Conservation (phyloP, 306 rosid species). For the Sindora glabra region DNA sequence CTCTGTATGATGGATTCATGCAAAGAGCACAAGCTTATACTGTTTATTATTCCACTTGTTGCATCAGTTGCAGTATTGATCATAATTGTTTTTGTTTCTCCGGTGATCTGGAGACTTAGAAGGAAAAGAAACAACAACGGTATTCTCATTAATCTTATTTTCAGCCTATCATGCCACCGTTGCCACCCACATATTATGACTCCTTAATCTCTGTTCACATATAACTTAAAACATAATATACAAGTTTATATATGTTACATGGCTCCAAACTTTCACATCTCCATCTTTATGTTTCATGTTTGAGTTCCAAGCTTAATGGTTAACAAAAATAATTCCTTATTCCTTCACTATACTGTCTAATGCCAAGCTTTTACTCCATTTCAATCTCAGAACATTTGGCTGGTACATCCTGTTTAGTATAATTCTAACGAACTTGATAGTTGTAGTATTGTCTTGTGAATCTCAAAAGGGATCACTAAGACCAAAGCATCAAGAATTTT, state of each 20-base stretch:
- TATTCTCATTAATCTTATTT: background rate
- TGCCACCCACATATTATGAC: too few species aligned
- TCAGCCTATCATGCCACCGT: too few species aligned
- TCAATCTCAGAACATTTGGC: too few species aligned
- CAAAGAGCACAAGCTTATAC: background rate
- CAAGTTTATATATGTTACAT: too few species aligned
- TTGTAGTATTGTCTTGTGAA: background rate
- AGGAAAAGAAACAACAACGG: background rate
- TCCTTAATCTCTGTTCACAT: too few species aligned
- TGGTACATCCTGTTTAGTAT: background rate
- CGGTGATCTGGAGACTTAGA: background rate
- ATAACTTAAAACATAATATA: too few species aligned
- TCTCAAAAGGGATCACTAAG: background rate
- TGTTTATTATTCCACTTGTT: background rate
- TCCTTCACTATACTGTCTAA: too few species aligned
- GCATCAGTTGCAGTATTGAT: background rate
- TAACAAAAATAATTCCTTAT: too few species aligned
- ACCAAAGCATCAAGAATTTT: conserved; percentile 8
- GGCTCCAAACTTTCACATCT: too few species aligned
- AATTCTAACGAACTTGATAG: background rate
- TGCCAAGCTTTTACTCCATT: too few species aligned
- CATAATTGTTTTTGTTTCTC: background rate
- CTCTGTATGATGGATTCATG: background rate
- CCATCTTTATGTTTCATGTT: too few species aligned
- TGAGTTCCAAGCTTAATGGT: too few species aligned